These are phyloP conservation scores for Aurantiochytrium sp. DNA, from an alignment of 108 stramenopile genomes.

Conservation along the genomic window DNA sequence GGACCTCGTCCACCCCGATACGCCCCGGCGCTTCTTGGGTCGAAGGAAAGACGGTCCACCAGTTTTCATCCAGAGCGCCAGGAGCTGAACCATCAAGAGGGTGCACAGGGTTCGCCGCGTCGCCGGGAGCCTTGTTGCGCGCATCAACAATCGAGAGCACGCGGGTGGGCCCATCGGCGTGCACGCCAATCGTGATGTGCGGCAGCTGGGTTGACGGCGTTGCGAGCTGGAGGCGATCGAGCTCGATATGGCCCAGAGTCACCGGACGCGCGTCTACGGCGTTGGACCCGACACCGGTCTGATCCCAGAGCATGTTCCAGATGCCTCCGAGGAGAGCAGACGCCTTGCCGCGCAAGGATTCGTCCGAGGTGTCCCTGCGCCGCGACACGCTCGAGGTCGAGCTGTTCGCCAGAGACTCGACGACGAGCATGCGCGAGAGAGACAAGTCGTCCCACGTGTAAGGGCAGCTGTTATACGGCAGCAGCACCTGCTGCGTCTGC, in stretches of 20 bases:
- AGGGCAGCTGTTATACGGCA: conserved; percentile 7
- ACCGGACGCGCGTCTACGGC: background rate
- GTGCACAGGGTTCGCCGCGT: background rate
- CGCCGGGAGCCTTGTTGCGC: background rate
- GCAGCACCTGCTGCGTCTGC: conserved; percentile 13
- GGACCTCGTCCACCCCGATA: background rate
- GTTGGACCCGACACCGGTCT: background rate
- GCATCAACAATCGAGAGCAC: conserved; percentile 29
- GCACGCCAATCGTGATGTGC: conserved; percentile 10
- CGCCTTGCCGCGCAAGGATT: background rate
- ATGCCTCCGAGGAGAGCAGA: background rate
- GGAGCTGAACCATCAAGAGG: background rate
- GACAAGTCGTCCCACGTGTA: conserved; percentile 26
- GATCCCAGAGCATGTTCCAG: conserved; percentile 17
- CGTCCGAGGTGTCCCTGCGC: background rate
- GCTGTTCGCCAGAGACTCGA: background rate
- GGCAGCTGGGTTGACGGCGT: background rate
- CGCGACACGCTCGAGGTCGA: background rate
- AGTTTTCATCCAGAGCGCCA: background rate
- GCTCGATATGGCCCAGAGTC: background rate
- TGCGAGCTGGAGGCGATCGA: background rate
- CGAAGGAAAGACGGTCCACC: background rate
- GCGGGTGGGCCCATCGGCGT: conserved; percentile 7
- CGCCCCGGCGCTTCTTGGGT: background rate
- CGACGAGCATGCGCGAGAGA: conserved; percentile 2